Evolutionary conservation across 192 early-diverging fungal genomes (phyloP), one percentile per base, ranked within the genome.

Genomic region (Coemansia pectinata): DNA sequence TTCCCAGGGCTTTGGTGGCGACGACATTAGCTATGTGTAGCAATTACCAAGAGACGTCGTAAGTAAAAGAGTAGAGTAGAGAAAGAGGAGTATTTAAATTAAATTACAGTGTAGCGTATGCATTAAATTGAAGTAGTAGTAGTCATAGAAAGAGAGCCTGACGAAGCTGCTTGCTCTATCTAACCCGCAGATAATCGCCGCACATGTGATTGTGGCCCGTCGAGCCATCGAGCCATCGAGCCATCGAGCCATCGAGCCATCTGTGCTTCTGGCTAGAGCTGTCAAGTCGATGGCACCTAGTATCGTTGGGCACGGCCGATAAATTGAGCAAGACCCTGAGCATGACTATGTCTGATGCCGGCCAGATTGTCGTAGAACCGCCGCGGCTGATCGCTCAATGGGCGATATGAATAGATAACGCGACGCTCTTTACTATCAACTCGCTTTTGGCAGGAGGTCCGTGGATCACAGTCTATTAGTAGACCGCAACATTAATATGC

Each of bases 1-100:
- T 45, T 83, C 81, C 81, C 81, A 83, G 19, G 81, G 81, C 59
- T 83, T 83, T 72, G 75, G 69, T 31, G 81, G 81, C 15, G 81
- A 83, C 12, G 69, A 33, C 81, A 83, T 83, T 77, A 8, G 29
- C 11, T 69, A 31, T 31, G 27, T 2, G 55, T 58, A 17, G 12
- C 55, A 58, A 58, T 34, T 58, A 48, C 47, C n/a, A 48, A 1
- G 6, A 48, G 47, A 9, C 44, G 12, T 14, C 33, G 17, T 1
- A 14, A 38, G 15, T n/a, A 50, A 10, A 36, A 27, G 9, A 48
- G 21, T 4, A 38, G 17, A 59, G 23, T 50, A 27, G 29, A 58
- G 10, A 21, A 17, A 2, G 15, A 62, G 2, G 38, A 31, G 25
- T 40, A 58, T 36, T 36, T 36, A 19, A 48, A 61, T 14, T 33